Conservation (phyloP, 1,284 basidiomycete species). For the Malassezia furfur region DNA sequence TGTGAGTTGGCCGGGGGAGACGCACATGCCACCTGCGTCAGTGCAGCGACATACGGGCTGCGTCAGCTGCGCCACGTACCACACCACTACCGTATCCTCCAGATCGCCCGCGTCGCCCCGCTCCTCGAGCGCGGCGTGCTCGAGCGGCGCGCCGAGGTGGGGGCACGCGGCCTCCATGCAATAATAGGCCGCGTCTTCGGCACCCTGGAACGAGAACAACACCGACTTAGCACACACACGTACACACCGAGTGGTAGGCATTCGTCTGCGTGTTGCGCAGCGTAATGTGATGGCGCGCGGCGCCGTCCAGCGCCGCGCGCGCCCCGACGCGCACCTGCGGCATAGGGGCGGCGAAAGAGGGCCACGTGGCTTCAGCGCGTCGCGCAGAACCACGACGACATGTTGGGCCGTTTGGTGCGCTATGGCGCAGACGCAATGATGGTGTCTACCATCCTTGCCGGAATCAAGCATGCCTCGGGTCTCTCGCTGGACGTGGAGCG, state of each 20-base stretch:
- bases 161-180: slow-evolving; percentile 77
- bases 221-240: slow-evolving; percentile 16
- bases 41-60: slow-evolving; percentile 12
- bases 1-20: slow-evolving; percentile 51
- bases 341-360: not conserved
- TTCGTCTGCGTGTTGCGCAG: slow-evolving; percentile 24
- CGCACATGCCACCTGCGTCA: slow-evolving; percentile 9
- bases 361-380: slow-evolving; percentile 2
- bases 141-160: slow-evolving; percentile 72
- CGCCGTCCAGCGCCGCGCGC: slow-evolving; percentile 17
- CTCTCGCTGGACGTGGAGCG: slow-evolving; percentile 28
- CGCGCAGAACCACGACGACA: slow-evolving; percentile 17
- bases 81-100: slow-evolving; percentile 51
- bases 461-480: slow-evolving; percentile 65
- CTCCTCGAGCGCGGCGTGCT: slow-evolving; percentile 60
- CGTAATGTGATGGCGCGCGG: slow-evolving; percentile 37
- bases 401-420: slow-evolving; percentile 65
- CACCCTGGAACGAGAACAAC: slow-evolving; percentile 30
- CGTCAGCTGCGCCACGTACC: not conserved
- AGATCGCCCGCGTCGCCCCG: slow-evolving; percentile 49
- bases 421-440: slow-evolving; percentile 76
- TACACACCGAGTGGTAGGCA: slow-evolving; percentile 33
- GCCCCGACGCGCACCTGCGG: slow-evolving; percentile 11
- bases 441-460: slow-evolving; percentile 78
- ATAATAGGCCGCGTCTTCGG: slow-evolving; percentile 50